Evolutionary conservation across 768 basidiomycete genomes (phyloP).

Genomic region (Lactarius deliciosus): DNA sequence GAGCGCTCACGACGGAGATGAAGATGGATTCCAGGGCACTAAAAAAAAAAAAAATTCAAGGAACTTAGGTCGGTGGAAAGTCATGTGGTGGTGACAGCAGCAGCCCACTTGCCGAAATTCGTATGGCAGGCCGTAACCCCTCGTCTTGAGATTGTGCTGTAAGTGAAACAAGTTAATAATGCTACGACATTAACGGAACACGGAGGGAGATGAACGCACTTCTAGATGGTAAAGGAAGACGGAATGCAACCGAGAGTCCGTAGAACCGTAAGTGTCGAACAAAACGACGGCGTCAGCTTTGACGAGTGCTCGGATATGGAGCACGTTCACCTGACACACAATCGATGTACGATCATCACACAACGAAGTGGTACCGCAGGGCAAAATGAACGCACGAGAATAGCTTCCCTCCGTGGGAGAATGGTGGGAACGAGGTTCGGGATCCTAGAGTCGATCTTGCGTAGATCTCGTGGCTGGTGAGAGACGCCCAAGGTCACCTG

Average conservation of each 20-base stretch:
- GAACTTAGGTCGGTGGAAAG: conserved; percentile 20
- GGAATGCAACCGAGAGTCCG: conserved; percentile 82
- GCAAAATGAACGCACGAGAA: conserved; percentile 58
- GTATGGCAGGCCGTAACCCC: conserved; percentile 69
- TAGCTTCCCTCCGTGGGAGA: conserved; percentile 81
- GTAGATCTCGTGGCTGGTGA: conserved; percentile 84
- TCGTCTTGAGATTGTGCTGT: conserved; percentile 82
- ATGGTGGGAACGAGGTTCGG: conserved; percentile 96
- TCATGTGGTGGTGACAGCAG: conserved; percentile 30
- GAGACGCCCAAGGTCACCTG: conserved; percentile 29
- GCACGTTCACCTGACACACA: conserved; percentile 71
- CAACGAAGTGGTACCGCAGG: not conserved
- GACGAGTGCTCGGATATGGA: conserved; percentile 92
- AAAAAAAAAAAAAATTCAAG: conserved; percentile 14
- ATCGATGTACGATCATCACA: conserved; percentile 18
- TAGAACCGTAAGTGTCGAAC: conserved; percentile 89
- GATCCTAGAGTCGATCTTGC: conserved; percentile 93
- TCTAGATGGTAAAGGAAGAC: conserved; percentile 87
- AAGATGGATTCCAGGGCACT: conserved; percentile 93
- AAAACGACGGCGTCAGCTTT: conserved; percentile 90
- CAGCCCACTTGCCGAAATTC: conserved; percentile 68
- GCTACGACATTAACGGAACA: conserved; percentile 25
- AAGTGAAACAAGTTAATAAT: conserved; percentile 12
- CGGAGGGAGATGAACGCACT: conserved; percentile 41
- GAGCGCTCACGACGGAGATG: conserved; percentile 84